phyloP scores from a whole-genome alignment of 305 asterid species.

The Fraxinus sp. region DNA sequence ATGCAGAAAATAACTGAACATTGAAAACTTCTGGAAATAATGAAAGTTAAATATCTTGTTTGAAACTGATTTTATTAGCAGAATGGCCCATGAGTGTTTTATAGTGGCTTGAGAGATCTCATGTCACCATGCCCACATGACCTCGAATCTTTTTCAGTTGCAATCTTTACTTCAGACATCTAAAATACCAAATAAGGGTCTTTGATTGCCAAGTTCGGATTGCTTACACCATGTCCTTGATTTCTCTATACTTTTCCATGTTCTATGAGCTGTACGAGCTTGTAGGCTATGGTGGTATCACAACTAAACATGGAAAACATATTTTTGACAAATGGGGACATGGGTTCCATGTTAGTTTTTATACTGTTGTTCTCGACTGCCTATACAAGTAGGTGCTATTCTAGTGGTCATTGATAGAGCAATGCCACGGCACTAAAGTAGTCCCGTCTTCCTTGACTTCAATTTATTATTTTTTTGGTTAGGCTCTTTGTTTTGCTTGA shows the following conservation, averaged over 20 bases:
- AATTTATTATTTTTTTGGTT: conserved; percentile 14
- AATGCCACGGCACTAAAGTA: conserved; percentile 7
- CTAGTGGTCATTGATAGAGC: neutral
- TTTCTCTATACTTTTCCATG: neutral
- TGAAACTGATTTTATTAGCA: neutral
- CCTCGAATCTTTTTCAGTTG: neutral
- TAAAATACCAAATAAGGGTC: neutral
- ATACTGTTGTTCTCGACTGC: conserved; percentile 8
- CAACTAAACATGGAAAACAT: neutral
- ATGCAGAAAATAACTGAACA: neutral
- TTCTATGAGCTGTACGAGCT: neutral
- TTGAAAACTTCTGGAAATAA: neutral
- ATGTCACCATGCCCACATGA: neutral
- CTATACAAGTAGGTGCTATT: conserved; percentile 7
- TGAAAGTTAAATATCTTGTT: neutral
- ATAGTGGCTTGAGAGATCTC: neutral
- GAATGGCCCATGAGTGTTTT: neutral
- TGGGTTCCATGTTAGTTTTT: neutral
- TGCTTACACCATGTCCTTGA: neutral
- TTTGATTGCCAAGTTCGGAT: neutral
- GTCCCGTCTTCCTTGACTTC: neutral
- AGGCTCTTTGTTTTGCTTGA: conserved; percentile 17
- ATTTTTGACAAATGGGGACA: neutral
- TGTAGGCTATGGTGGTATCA: neutral
- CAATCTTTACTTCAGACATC: neutral